Percentiles rank a stretch among this genome's conserved stretches.
These are phyloP conservation scores for Rhodomyrtus tomentosa DNA, from an alignment of 345 rosid genomes.

Conservation along the genomic window DNA sequence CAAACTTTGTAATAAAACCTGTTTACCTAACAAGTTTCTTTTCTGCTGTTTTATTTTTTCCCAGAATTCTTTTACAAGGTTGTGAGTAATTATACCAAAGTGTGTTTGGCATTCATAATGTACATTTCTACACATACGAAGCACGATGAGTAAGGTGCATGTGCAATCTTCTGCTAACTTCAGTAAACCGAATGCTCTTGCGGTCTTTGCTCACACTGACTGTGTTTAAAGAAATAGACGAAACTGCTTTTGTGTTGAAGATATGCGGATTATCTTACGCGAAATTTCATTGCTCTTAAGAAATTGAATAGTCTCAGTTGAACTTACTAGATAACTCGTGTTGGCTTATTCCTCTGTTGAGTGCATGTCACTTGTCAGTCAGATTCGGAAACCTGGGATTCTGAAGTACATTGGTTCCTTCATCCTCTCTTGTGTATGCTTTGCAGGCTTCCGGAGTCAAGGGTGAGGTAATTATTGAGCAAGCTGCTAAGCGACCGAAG, in stretches of 20 bases:
- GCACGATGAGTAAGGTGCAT: neutral
- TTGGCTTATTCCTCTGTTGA: neutral
- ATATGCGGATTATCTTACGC: neutral
- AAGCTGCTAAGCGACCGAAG: constrained; percentile 50
- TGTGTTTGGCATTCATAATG: neutral
- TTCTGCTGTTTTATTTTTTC: neutral
- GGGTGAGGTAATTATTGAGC: constrained; percentile 47
- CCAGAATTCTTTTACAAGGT: neutral
- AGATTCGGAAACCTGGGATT: neutral
- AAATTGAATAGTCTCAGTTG: neutral
- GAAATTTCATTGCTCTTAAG: neutral
- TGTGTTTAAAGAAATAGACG: neutral
- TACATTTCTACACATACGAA: neutral
- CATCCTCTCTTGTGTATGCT: constrained; percentile 6
- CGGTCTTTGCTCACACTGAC: neutral
- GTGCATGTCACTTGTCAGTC: neutral
- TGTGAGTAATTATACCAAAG: neutral
- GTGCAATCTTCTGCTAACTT: neutral
- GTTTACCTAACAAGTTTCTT: neutral
- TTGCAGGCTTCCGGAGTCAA: constrained; percentile 70
- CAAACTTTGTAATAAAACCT: neutral
- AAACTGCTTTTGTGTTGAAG: neutral
- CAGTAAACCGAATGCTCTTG: neutral
- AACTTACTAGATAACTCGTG: neutral
- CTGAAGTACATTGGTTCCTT: neutral